Evolutionary conservation across 495 filamentous ascomycete species (phyloP).

Genomic region (Rusavskia elegans): DNA sequence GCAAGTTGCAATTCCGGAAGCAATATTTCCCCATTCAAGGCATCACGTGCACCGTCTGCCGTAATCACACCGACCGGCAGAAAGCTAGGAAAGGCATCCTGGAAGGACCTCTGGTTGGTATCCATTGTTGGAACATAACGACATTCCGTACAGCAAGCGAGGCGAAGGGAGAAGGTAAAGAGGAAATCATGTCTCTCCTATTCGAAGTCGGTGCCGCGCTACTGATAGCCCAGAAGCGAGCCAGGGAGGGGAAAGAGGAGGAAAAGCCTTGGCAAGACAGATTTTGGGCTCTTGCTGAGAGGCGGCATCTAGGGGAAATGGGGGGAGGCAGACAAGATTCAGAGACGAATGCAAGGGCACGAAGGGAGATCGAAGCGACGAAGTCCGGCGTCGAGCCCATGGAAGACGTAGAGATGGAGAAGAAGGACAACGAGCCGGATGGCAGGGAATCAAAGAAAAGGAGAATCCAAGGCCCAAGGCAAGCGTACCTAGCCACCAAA

Average conservation of each 20-base stretch:
- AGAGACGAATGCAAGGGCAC: constrained; percentile 1
- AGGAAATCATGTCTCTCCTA: constrained; percentile 49
- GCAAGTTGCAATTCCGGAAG: constrained; percentile 40
- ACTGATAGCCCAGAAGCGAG: constrained; percentile 67
- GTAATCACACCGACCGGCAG: constrained; percentile 48
- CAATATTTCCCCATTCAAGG: constrained; percentile 36
- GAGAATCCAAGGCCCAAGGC: neutral
- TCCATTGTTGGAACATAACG: constrained; percentile 44
- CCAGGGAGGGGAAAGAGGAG: constrained; percentile 51
- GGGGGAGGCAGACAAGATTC: constrained; percentile 47
- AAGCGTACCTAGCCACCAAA: neutral
- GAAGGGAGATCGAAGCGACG: neutral
- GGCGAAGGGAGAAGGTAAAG: constrained; percentile 28
- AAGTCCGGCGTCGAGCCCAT: neutral
- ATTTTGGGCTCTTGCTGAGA: constrained; percentile 63
- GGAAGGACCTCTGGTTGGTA: constrained; percentile 52
- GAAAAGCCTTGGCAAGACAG: constrained; percentile 51
- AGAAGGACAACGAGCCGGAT: neutral
- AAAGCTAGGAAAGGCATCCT: constrained; percentile 56
- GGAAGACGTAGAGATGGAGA: neutral
- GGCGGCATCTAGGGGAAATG: constrained; percentile 64
- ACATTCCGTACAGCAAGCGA: constrained; percentile 28
- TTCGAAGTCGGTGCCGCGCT: constrained; percentile 61
- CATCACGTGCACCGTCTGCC: constrained; percentile 39
- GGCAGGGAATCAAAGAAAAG: neutral